Evolutionary conservation across 2,329 filamentous ascomycete species (phyloP).

Genomic region (Reticulascus tulasneorum): DNA sequence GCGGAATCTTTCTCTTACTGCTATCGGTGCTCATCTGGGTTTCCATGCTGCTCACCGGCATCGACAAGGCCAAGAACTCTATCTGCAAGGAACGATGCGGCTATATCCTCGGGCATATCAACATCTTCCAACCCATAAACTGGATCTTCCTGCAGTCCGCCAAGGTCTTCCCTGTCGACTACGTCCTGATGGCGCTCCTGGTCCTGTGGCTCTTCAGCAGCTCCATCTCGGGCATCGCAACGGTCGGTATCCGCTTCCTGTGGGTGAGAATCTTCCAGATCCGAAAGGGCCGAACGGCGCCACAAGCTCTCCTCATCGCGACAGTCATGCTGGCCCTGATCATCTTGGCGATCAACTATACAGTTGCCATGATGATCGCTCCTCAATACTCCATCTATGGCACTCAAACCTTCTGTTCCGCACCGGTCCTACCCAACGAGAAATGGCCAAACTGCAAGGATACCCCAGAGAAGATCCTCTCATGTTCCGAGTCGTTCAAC

Average conservation of each 20-base stretch:
- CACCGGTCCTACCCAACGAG: conserved; percentile 56
- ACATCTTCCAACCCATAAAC: conserved; percentile 94
- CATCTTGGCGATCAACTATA: conserved; percentile 87
- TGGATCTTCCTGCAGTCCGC: conserved; percentile 80
- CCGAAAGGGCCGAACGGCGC: conserved; percentile 80
- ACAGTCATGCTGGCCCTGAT: conserved; percentile 89
- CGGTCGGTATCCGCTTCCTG: conserved; percentile 89
- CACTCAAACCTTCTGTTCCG: conserved; percentile 88
- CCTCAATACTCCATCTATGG: conserved; percentile 94
- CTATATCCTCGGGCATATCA: conserved; percentile 81
- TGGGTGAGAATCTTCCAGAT: conserved; percentile 95
- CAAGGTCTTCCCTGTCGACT: conserved; percentile 85
- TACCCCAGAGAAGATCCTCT: conserved; percentile 66
- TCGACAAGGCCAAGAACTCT: conserved; percentile 96
- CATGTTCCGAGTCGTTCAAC: conserved; percentile 77
- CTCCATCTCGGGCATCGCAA: conserved; percentile 80
- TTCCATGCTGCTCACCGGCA: conserved; percentile 91
- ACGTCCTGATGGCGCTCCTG: conserved; percentile 80
- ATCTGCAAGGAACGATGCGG: conserved; percentile 87
- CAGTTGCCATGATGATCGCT: conserved; percentile 87
- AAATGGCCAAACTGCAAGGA: conserved; percentile 74
- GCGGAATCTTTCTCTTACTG: conserved; percentile 73
- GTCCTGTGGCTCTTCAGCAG: conserved; percentile 85
- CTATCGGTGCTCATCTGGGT: conserved; percentile 74
- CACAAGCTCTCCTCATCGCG: conserved; percentile 85